A percentile compares a stretch with the other conserved stretches of the same genome.
These are phyloP conservation scores for Pythium aphanidermatum DNA, from an alignment of 352 stramenopile species.

Conservation along the genomic window DNA sequence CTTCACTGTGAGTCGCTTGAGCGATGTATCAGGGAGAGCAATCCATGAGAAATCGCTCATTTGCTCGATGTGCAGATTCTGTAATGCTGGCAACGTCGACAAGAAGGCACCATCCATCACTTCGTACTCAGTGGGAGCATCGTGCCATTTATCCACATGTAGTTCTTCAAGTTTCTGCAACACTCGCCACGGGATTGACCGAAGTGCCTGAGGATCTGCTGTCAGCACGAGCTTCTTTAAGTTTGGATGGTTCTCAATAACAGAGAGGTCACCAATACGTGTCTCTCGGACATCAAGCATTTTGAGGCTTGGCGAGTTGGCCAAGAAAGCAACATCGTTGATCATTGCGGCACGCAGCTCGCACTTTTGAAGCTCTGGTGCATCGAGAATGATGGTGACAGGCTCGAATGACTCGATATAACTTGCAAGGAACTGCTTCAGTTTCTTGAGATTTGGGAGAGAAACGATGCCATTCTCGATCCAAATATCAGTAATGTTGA, in stretches of 20 bases:
- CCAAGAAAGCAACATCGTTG: conserved; percentile 11
- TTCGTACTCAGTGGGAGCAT: conserved; percentile 17
- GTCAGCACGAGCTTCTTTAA: conserved; percentile 20
- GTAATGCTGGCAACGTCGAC: conserved; percentile 6
- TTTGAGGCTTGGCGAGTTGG: conserved; percentile 8
- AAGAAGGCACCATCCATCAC: conserved; percentile 19
- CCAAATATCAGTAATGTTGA: conserved; percentile 19
- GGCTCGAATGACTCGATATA: conserved; percentile 18
- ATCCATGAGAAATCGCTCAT: conserved; percentile 23
- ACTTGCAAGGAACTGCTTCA: conserved; percentile 15
- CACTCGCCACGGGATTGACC: conserved; percentile 7
- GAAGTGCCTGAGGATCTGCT: conserved; percentile 13
- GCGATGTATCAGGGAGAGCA: conserved; percentile 4
- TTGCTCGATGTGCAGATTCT: conserved; percentile 17
- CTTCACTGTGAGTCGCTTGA: conserved; percentile 18
- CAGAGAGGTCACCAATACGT: conserved; percentile 3
- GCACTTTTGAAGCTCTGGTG: conserved; percentile 16
- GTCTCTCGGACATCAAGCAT: conserved; percentile 19
- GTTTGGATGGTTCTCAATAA: neutral
- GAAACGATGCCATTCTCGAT: conserved; percentile 14
- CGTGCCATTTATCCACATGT: conserved; percentile 18
- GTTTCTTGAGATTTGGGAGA: conserved; percentile 7
- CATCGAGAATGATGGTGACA: conserved; percentile 10
- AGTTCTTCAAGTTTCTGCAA: conserved; percentile 14
- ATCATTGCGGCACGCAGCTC: conserved; percentile 11